These are phyloP conservation scores for Oryza brachyantha DNA, from an alignment of 176 grass and related monocot species.

Conservation along the genomic window DNA sequence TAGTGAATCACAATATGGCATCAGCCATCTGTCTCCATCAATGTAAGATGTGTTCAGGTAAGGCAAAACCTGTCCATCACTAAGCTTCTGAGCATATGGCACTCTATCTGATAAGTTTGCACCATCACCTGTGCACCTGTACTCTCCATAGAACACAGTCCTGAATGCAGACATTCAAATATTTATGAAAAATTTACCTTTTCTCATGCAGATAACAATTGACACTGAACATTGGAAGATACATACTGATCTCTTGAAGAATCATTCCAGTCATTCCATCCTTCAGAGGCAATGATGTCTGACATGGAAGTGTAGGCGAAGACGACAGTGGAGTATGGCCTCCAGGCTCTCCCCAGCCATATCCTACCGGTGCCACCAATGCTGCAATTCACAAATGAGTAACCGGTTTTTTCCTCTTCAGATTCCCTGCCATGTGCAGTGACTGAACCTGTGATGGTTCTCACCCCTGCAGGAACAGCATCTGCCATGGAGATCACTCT, in stretches of 20 bases:
- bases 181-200: slow-evolving; percentile 10
- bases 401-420: slow-evolving; percentile 64
- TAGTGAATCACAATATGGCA: slow-evolving; percentile 56
- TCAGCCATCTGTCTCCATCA: slow-evolving; percentile 71
- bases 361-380: slow-evolving; percentile 65
- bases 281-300: slow-evolving; percentile 65
- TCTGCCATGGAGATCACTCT: slow-evolving; percentile 74
- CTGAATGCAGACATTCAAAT: slow-evolving; percentile 32
- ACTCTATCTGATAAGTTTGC: slow-evolving; percentile 57
- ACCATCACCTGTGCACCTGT: slow-evolving; percentile 70
- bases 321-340: slow-evolving; percentile 61
- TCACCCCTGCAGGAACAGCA: slow-evolving; percentile 58
- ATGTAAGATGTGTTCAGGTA: slow-evolving; percentile 76
- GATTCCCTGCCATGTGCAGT: slow-evolving; percentile 56
- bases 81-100: slow-evolving; percentile 53
- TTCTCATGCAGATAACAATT: slow-evolving; percentile 6
- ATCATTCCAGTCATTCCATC: slow-evolving; percentile 88
- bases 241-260: slow-evolving; percentile 70
- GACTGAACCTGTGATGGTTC: slow-evolving; percentile 56
- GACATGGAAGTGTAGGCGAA: slow-evolving; percentile 77
- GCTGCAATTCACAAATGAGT: slow-evolving; percentile 65
- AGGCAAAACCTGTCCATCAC: slow-evolving; percentile 59
- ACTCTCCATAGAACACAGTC: slow-evolving; percentile 79
- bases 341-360: slow-evolving; percentile 85
- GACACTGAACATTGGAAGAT: neutral